Conservation (phyloP, 805 yeast species). For the Starmera amethionina region DNA sequence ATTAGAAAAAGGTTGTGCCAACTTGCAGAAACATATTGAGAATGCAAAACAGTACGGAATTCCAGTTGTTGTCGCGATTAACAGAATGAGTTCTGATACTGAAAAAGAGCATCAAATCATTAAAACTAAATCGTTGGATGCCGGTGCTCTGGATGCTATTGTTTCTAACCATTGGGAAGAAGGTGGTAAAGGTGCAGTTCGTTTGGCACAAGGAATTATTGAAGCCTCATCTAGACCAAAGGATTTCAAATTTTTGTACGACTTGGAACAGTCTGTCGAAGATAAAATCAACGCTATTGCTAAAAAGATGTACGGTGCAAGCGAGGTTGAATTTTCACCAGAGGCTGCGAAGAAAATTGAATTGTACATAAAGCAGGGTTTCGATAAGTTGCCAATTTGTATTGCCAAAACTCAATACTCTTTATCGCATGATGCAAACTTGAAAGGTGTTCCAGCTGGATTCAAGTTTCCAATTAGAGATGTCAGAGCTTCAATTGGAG, state of each 20-base stretch:
- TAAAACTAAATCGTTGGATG: constrained; percentile 67
- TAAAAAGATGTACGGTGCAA: constrained; percentile 87
- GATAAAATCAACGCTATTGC: constrained; percentile 75
- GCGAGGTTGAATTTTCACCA: constrained; percentile 69
- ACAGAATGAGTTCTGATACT: constrained; percentile 77
- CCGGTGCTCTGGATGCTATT: constrained; percentile 93
- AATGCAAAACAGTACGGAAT: constrained; percentile 79
- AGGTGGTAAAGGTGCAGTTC: constrained; percentile 88
- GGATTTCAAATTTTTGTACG: constrained; percentile 57
- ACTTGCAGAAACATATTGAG: constrained; percentile 81
- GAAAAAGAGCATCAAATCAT: constrained; percentile 72
- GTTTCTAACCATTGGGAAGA: constrained; percentile 91
- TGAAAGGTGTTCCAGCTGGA: constrained; percentile 93
- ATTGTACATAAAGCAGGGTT: constrained; percentile 78
- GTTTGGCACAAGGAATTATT: constrained; percentile 75
- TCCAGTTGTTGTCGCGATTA: constrained; percentile 93
- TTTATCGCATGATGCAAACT: constrained; percentile 82
- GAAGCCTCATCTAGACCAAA: constrained; percentile 48
- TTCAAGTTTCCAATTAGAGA: constrained; percentile 92
- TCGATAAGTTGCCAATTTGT: constrained; percentile 85
- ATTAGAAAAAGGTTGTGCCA: constrained; percentile 72
- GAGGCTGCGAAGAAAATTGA: constrained; percentile 76
- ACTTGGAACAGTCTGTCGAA: constrained; percentile 62
- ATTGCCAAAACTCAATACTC: constrained; percentile 98
- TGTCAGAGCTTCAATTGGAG: constrained; percentile 90